phyloP scores from a whole-genome alignment of 768 basidiomycete species.

The Mycena amicta region DNA sequence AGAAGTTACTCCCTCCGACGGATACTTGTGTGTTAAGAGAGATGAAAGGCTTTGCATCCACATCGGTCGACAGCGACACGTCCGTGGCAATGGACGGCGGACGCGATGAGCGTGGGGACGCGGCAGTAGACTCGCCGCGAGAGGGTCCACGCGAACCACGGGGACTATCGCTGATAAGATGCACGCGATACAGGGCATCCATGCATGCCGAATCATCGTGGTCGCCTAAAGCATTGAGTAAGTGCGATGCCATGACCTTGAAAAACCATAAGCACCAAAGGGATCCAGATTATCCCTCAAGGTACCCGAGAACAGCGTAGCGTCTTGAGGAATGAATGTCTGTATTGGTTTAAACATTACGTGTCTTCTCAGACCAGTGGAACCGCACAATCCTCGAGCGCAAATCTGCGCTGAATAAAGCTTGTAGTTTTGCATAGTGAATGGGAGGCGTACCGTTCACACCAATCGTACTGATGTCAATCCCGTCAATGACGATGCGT shows the following conservation, averaged over 20 bases:
- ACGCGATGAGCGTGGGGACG: background rate
- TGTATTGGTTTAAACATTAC: background rate
- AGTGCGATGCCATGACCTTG: no score
- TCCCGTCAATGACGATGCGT: conserved; percentile 45
- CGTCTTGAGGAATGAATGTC: conserved; percentile 34
- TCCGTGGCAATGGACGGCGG: background rate
- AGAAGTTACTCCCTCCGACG: background rate
- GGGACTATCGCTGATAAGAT: background rate
- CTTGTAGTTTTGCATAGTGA: background rate
- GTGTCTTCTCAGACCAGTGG: background rate
- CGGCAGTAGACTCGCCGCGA: background rate
- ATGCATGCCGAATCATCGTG: background rate
- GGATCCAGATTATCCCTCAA: conserved; percentile 56
- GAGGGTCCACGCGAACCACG: background rate
- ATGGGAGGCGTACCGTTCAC: conserved; percentile 37
- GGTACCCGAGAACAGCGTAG: conserved; percentile 51
- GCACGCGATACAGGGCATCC: background rate
- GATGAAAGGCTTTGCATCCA: background rate
- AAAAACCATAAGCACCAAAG: no score
- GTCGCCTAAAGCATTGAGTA: no score
- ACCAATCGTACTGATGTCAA: conserved; percentile 49
- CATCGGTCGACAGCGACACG: background rate
- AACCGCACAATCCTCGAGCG: conserved; percentile 14
- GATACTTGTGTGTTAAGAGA: background rate
- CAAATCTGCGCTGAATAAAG: conserved; percentile 5